Evolutionary conservation across 75 land plant species (phyloP), one percentile per base, ranked within the genome.

Genomic region (Cunninghamia lanceolata): DNA sequence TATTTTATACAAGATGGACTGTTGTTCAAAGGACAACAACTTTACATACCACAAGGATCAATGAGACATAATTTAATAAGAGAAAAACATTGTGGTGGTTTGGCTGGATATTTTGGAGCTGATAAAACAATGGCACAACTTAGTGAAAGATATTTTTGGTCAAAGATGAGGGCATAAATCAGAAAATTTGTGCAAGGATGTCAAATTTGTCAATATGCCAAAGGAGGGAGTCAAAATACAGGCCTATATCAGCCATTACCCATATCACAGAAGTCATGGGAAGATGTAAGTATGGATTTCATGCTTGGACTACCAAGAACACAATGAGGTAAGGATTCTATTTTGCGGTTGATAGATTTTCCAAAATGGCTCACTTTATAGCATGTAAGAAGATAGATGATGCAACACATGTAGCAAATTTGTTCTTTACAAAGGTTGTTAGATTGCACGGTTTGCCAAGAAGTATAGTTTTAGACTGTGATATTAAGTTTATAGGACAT

Each of bases 351-450:
- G 91, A 90, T 83, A 66, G 89, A 9, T 88, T 91, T 47, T 88
- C 86, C 0, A 92, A 92, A 70, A 89, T 92, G 89, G 86, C 82
- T 34, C 89, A 89, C 76, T 88, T 92, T 85, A n/a, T 92, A 7
- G 82, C 88, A 45, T 89, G 87, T 68, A 9, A 13, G 3, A 89
- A 86, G 77, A 68, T 89, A 21, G 8, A 11, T n/a, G 87, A 85
- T 86, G 85, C 85, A 0, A 28, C 85, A 1, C 73, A 85, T 32
- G 46, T 85, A 1, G 85, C 90, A 9, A 50, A 78, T 0, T 14
- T 91, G 0, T 92, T 85, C 39, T 76, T 92, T 25, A 68, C 86
- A 1, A 89, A 90, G n/a, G 38, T 89, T 42, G 84, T 86, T 19
- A 56, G 82, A 3, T 82, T 84, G 2, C 89, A 88, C 88, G 88